Conservation (phyloP, 257 asterid genomes). For the Gynochthodes officinalis region DNA sequence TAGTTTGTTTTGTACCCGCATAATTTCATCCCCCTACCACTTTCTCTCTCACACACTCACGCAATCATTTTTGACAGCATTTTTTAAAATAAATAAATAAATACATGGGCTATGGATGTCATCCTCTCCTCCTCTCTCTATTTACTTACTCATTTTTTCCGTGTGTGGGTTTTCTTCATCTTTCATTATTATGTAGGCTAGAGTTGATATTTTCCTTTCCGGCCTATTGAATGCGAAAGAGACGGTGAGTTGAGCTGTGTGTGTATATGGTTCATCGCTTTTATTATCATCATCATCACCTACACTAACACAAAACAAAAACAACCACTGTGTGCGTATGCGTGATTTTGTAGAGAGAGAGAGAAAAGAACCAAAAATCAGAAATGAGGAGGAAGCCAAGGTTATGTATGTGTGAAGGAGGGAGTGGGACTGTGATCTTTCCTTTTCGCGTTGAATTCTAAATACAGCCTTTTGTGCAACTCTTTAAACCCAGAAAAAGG, state of each 20-base stretch:
- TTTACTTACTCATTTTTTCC: conserved; percentile 8
- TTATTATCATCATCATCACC: conserved; percentile 26
- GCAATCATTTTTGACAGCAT: no score
- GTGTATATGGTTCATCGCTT: conserved; percentile 16
- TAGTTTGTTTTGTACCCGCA: conserved; percentile 11
- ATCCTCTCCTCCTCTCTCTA: conserved; percentile 9
- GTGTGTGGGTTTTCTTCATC: background rate
- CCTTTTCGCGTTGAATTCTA: conserved; percentile 51
- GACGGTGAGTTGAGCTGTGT: conserved; percentile 34
- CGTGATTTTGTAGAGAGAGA: conserved; percentile 27
- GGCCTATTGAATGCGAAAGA: conserved; percentile 42
- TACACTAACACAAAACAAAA: background rate
- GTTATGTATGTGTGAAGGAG: conserved; percentile 36
- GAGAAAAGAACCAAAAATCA: background rate
- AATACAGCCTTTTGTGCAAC: conserved; percentile 7
- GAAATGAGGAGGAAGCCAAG: conserved; percentile 21
- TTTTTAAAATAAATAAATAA: background rate
- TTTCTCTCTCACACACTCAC: conserved; percentile 14
- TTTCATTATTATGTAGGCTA: conserved; percentile 2
- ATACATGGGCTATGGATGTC: background rate
- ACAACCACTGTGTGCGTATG: background rate
- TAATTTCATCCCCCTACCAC: background rate
- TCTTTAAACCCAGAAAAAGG: background rate
- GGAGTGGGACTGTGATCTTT: conserved; percentile 37
- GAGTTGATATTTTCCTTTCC: conserved; percentile 16